Percentiles rank a stretch among this genome's conserved stretches.
Evolutionary conservation across 2,329 filamentous ascomycete genomes (phyloP).

Genomic region (Fonsecaea pedrosoi): DNA sequence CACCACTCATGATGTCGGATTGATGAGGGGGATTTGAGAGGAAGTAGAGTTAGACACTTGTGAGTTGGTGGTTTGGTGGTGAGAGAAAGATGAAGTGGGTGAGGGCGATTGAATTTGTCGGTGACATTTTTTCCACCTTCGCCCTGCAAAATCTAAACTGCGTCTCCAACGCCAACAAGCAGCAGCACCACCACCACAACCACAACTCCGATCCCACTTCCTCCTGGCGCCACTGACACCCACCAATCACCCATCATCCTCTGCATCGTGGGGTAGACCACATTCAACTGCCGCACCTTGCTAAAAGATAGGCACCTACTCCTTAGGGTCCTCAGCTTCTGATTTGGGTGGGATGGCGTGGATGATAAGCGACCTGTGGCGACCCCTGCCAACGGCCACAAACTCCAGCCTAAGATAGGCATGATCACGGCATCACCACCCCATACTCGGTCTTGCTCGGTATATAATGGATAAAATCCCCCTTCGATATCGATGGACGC

Average conservation of each 20-base stretch:
- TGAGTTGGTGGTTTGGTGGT: constrained; percentile 2
- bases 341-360: not conserved
- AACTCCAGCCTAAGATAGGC: constrained; percentile 2
- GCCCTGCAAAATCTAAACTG: not conserved
- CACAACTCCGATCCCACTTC: constrained; percentile 12
- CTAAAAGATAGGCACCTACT: not conserved
- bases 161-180: not conserved
- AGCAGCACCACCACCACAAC: constrained; percentile 2
- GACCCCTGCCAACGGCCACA: not conserved
- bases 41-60: not conserved
- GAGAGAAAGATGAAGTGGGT: constrained; percentile 7
- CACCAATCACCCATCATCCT: constrained; percentile 6
- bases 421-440: constrained; percentile 15
- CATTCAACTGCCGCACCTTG: not conserved
- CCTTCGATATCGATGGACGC: not conserved
- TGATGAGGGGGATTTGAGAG: not conserved
- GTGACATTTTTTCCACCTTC: constrained; percentile 25
- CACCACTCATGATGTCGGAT: constrained; percentile 59
- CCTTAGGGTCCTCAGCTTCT: not conserved
- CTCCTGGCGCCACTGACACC: not conserved
- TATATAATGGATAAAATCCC: constrained; percentile 10
- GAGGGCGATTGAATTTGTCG: constrained; percentile 10
- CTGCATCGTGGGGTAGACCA: not conserved
- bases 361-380: too few relatives aligned
- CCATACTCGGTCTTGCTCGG: not conserved